A percentile compares a stretch with the other conserved stretches of the same genome.
Conservation (phyloP, 2,329 filamentous ascomycete species). For the Aaosphaeria pasadenensis region DNA sequence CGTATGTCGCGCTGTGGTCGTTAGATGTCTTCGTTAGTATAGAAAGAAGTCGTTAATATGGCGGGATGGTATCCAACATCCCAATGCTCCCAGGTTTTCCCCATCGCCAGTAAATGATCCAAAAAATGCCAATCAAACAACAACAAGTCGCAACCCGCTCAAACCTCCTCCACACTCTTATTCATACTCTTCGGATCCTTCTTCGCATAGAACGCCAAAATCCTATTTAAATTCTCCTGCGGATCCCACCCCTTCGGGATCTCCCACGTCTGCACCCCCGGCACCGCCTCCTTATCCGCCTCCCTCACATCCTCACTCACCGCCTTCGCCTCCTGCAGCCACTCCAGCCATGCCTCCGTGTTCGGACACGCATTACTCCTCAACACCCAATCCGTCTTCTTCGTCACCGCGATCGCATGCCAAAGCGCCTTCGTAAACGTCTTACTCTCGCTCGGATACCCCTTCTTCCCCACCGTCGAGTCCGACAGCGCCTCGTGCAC, state of each 20-base stretch:
- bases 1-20: too few relatives aligned
- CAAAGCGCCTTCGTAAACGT: conserved; percentile 49
- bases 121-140: conserved; percentile 3
- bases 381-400: conserved; percentile 43
- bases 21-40: too few relatives aligned
- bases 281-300: conserved; percentile 5
- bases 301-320: conserved; percentile 14
- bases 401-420: conserved; percentile 48
- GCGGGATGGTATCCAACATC: neutral
- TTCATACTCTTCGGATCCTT: conserved; percentile 12
- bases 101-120: neutral
- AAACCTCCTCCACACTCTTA: conserved; percentile 15
- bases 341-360: conserved; percentile 42
- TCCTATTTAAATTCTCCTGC: conserved; percentile 15
- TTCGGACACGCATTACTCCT: conserved; percentile 40
- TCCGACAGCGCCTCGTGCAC: conserved; percentile 33
- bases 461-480: conserved; percentile 31
- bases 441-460: conserved; percentile 25
- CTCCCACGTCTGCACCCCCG: conserved; percentile 24
- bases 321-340: conserved; percentile 36
- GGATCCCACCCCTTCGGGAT: conserved; percentile 32
- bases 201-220: conserved; percentile 18
- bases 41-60: neutral
- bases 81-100: too few relatives aligned
- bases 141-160: neutral